phyloP scores from a whole-genome alignment of 176 grass and related monocot genomes.

The Poa pratensis region DNA sequence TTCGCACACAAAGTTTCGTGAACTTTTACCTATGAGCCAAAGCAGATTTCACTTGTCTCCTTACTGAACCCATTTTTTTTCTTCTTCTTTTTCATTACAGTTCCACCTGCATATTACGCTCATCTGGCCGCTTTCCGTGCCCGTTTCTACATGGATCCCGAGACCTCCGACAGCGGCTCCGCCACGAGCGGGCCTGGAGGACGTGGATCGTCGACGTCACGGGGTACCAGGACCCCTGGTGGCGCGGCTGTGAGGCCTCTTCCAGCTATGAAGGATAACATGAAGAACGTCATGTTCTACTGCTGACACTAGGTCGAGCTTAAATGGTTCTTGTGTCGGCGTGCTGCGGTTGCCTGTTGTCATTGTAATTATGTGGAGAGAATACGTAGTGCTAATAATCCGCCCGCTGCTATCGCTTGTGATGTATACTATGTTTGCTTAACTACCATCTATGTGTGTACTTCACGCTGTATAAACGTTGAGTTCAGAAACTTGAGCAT shows the following conservation, averaged over 20 bases:
- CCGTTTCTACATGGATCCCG: slow-evolving; percentile 84
- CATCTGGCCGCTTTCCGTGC: slow-evolving; percentile 85
- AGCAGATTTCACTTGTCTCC: neutral
- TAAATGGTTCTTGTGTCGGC: neutral
- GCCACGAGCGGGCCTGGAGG: slow-evolving; percentile 48
- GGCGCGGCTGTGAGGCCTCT: slow-evolving; percentile 63
- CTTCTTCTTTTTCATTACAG: slow-evolving; percentile 33
- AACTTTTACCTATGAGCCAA: no score
- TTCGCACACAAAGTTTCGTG: no score
- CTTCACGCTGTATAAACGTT: neutral
- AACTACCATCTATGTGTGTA: neutral
- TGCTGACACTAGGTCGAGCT: slow-evolving; percentile 44
- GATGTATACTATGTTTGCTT: neutral
- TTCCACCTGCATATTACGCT: slow-evolving; percentile 89
- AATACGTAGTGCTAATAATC: slow-evolving; percentile 35
- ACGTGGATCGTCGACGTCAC: slow-evolving; percentile 11
- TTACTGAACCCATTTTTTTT: neutral
- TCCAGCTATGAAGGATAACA: slow-evolving; percentile 70
- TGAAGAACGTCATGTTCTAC: slow-evolving; percentile 96
- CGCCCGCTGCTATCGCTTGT: neutral
- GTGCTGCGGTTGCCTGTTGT: neutral
- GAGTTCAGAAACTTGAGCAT: no score
- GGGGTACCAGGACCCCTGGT: slow-evolving; percentile 29
- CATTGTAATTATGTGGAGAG: slow-evolving; percentile 25
- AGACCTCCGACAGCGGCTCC: slow-evolving; percentile 65